A percentile compares a stretch with the other conserved stretches of the same genome.
These are phyloP conservation scores for Alternaria brassicicola DNA, from an alignment of 2,329 filamentous ascomycete genomes.

Conservation along the genomic window DNA sequence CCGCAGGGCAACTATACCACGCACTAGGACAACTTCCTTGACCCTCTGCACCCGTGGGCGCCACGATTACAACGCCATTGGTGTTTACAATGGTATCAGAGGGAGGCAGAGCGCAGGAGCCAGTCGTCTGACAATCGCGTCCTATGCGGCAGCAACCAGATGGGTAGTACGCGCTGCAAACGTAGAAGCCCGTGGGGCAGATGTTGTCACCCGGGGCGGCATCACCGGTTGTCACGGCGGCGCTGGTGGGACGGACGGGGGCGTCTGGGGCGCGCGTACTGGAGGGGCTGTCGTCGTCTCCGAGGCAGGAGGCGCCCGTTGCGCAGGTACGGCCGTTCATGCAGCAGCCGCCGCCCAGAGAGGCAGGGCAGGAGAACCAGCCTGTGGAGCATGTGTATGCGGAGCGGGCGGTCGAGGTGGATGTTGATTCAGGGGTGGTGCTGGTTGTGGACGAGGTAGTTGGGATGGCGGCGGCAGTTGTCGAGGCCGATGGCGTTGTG, in stretches of 20 bases:
- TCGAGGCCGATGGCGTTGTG: slow-evolving; percentile 41
- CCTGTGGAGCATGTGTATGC: slow-evolving; percentile 51
- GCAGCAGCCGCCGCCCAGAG: slow-evolving; percentile 58
- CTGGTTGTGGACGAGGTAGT: slow-evolving; percentile 24
- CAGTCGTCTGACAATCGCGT: slow-evolving; percentile 77
- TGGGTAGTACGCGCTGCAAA: slow-evolving; percentile 78
- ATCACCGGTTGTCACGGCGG: slow-evolving; percentile 48
- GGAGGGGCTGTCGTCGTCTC: slow-evolving; percentile 34
- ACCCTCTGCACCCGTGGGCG: slow-evolving; percentile 60
- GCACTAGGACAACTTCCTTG: slow-evolving; percentile 70
- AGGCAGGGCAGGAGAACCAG: slow-evolving; percentile 54
- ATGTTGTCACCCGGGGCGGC: slow-evolving; percentile 61
- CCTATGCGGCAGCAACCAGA: slow-evolving; percentile 90
- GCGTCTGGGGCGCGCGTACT: slow-evolving; percentile 48
- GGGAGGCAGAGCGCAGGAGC: slow-evolving; percentile 67
- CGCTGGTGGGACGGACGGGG: slow-evolving; percentile 53
- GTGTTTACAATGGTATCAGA: slow-evolving; percentile 66
- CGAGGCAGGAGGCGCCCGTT: slow-evolving; percentile 48
- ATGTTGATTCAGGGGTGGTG: slow-evolving; percentile 11
- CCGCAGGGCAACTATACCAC: slow-evolving; percentile 74
- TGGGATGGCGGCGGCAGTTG: slow-evolving; percentile 50
- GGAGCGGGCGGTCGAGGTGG: slow-evolving; percentile 18
- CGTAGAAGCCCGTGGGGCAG: slow-evolving; percentile 91
- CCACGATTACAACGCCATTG: slow-evolving; percentile 72
- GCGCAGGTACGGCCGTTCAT: slow-evolving; percentile 54